Evolutionary conservation across 768 basidiomycete genomes (phyloP).

Genomic region (Phylloporus arenicola): DNA sequence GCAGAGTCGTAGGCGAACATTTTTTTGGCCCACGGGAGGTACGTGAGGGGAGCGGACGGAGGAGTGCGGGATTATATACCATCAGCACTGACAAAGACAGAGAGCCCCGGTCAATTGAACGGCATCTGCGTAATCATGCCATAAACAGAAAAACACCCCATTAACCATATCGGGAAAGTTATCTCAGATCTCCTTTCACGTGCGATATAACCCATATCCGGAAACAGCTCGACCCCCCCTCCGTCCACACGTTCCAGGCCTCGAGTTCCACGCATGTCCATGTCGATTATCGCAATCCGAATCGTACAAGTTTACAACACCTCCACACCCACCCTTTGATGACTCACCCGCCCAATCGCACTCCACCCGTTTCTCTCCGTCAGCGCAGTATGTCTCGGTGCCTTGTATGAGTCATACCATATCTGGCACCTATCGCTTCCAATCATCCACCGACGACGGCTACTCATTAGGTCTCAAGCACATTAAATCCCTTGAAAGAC

Average conservation of each 20-base stretch:
- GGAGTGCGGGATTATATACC: slow-evolving; percentile 28
- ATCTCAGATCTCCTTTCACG: slow-evolving; percentile 31
- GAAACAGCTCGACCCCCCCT: slow-evolving; percentile 4
- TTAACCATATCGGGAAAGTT: slow-evolving; percentile 10
- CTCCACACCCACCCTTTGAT: background rate
- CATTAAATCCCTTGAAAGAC: background rate
- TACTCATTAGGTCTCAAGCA: background rate
- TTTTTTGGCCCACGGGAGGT: background rate
- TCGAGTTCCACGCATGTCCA: slow-evolving; percentile 26
- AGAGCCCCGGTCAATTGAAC: slow-evolving; percentile 20
- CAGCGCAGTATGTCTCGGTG: slow-evolving; percentile 13
- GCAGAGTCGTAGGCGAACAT: slow-evolving; percentile 18
- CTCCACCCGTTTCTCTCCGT: background rate
- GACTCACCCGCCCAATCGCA: slow-evolving; percentile 10
- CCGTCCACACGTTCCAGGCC: slow-evolving; percentile 27
- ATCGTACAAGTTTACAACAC: slow-evolving; percentile 1
- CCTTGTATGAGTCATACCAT: slow-evolving; percentile 7
- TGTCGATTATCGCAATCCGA: slow-evolving; percentile 30
- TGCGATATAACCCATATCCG: slow-evolving; percentile 16
- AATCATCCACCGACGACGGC: slow-evolving; percentile 11
- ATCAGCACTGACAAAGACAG: slow-evolving; percentile 24
- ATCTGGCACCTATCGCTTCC: slow-evolving; percentile 5
- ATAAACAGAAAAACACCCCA: slow-evolving; percentile 15
- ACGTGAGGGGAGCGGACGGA: slow-evolving; percentile 8
- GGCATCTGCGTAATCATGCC: slow-evolving; percentile 28